Base-by-base conservation (phyloP, 768 basidiomycete genomes). In the Boletus barrowsii region DNA sequence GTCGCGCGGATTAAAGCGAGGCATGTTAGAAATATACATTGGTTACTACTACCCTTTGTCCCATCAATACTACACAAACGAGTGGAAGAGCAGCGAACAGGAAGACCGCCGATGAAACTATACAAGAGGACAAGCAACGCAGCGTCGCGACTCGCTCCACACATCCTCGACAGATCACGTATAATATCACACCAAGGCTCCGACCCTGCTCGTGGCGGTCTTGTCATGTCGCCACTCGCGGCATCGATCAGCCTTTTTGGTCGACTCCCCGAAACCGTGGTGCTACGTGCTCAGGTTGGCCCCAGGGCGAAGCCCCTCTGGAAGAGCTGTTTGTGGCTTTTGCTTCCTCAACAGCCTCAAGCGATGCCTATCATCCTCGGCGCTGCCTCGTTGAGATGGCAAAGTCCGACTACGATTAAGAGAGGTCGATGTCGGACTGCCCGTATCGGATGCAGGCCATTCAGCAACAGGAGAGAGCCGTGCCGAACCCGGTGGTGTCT, bases 341-440 rank as follows among this genome's bases (percentile, higher is more conserved):
- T 82, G 80, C 61, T 83, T 84, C 62, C 75, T 75, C 47, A 82
- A 67, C 22, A 82, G 67, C 53, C 76, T 69, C 35, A 70, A 60
- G 30, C 69, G 71, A 53, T 59, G 74, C 59, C 63, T 72, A 46
- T 72, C 75, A 17, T 80, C 74, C 48, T 73, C 70, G 53, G 60
- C 20, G 29, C 51, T 39, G 30, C 52, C 36, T 36, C 62, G 58
- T 20, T 63, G 63, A 13, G 52, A 68, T 59, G 88, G 88, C 43
- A 90, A 51, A 36, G 88, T 90, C 52, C 82, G 78, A 63, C 88
- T 87, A 24, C 88, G 77, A 46, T 73, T 75, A 14, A 72, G 70
- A 3, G 73, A 65, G 10, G 68, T 66, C 14, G 66, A 64, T 36
- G 64, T 72, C 47, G 67, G 68, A 39, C 61, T 73, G 29, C 56